Evolutionary conservation across 345 rosid genomes (phyloP).

Genomic region (Pistacia atlantica): DNA sequence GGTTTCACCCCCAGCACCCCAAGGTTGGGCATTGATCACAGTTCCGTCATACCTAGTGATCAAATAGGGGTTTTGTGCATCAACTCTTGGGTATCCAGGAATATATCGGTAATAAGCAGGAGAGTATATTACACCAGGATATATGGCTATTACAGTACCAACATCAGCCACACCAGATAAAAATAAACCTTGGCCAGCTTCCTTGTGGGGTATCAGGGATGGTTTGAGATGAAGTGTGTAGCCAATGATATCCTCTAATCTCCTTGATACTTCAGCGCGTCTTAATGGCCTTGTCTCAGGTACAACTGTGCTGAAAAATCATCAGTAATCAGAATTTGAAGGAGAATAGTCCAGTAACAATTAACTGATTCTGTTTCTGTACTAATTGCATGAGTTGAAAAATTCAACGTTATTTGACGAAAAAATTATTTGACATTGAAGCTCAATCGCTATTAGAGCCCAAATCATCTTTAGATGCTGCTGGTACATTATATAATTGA

Average conservation of each 20-base stretch:
- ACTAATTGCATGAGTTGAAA: neutral
- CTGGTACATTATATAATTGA: neutral
- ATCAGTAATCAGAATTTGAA: constrained; percentile 40
- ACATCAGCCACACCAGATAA: constrained; percentile 74
- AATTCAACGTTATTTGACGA: neutral
- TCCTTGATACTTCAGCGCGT: constrained; percentile 52
- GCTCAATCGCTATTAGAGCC: neutral
- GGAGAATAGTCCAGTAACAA: constrained; percentile 6
- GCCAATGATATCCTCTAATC: constrained; percentile 66
- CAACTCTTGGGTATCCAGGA: constrained; percentile 78
- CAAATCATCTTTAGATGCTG: neutral
- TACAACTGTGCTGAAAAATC: constrained; percentile 70
- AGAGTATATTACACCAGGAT: constrained; percentile 80
- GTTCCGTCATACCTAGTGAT: constrained; percentile 83
- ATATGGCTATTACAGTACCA: constrained; percentile 78
- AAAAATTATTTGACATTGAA: neutral
- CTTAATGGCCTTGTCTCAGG: constrained; percentile 67
- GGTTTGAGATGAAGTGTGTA: constrained; percentile 62
- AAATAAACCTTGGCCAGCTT: constrained; percentile 79
- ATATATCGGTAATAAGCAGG: constrained; percentile 77
- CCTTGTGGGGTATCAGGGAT: constrained; percentile 72
- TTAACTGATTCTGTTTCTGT: neutral
- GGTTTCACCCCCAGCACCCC: constrained; percentile 77
- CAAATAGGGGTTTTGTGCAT: constrained; percentile 68
- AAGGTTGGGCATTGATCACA: constrained; percentile 81